Conservation (phyloP, 345 rosid genomes). For the Kandelia obovata region DNA sequence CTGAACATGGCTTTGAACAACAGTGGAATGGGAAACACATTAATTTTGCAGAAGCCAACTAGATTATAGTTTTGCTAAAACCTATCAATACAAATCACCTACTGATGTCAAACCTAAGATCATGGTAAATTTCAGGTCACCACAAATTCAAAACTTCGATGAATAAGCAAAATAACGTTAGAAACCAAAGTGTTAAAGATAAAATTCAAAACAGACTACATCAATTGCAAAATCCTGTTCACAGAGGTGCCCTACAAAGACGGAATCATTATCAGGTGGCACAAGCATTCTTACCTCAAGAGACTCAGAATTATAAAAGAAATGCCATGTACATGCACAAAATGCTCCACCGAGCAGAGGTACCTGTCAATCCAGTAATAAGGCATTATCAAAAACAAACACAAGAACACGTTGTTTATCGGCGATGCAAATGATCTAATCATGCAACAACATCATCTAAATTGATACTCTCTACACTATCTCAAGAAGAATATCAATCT, state of each 20-base stretch:
- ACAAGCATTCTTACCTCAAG: slow-evolving; percentile 60
- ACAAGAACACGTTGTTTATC: too few species aligned
- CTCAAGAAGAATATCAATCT: not conserved
- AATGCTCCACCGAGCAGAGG: slow-evolving; percentile 97
- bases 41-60: not conserved
- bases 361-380: slow-evolving; percentile 38
- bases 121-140: too few species aligned
- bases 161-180: too few species aligned
- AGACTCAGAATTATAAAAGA: slow-evolving; percentile 87
- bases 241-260: not conserved
- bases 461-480: too few species aligned
- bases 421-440: too few species aligned
- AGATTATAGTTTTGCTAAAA: not conserved
- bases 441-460: too few species aligned
- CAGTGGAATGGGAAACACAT: not conserved
- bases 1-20: not conserved
- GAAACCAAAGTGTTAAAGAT: too few species aligned
- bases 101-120: too few species aligned
- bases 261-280: not conserved
- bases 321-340: slow-evolving; percentile 97
- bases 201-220: too few species aligned
- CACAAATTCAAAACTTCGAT: too few species aligned
- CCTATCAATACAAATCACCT: not conserved
- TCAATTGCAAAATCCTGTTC: too few species aligned
- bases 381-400: not conserved